phyloP scores from a whole-genome alignment of 352 stramenopile species.

The Phytophthora sp. region DNA sequence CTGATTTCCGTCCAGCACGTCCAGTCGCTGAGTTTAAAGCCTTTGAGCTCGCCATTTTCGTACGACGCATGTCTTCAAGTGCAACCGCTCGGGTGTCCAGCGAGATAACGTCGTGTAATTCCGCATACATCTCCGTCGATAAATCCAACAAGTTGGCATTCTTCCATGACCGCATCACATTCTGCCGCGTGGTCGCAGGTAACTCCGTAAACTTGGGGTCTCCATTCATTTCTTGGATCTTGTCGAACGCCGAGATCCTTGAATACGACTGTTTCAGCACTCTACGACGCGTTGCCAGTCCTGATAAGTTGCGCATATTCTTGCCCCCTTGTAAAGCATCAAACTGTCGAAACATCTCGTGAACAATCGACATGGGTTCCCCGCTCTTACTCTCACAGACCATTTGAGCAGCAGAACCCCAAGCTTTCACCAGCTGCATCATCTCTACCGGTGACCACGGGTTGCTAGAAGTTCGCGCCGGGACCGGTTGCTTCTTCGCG shows the following conservation, averaged over 20 bases:
- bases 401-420: constrained; percentile 25
- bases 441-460: constrained; percentile 41
- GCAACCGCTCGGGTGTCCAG: constrained; percentile 33
- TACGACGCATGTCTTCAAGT: constrained; percentile 37
- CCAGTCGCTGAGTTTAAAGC: not conserved
- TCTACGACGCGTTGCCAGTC: constrained; percentile 33
- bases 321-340: constrained; percentile 28
- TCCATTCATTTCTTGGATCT: constrained; percentile 44
- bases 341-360: constrained; percentile 42
- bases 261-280: constrained; percentile 41
- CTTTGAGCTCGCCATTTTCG: constrained; percentile 21
- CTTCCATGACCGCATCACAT: constrained; percentile 42
- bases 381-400: constrained; percentile 23
- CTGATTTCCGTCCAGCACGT: constrained; percentile 6
- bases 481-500: constrained; percentile 18
- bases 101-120: constrained; percentile 30
- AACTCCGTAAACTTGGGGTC: constrained; percentile 33
- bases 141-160: constrained; percentile 45
- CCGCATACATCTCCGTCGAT: constrained; percentile 29
- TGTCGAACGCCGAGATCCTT: constrained; percentile 37
- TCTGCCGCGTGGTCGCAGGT: constrained; percentile 15
- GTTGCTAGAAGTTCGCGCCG: constrained; percentile 9
- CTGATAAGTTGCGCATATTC: constrained; percentile 32
- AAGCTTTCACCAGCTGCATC: constrained; percentile 36
- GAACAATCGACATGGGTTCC: constrained; percentile 36